A percentile compares a stretch with the other conserved stretches of the same genome.
Evolutionary conservation across 495 filamentous ascomycete genomes (phyloP).

Genomic region (Cairneyella variabilis): DNA sequence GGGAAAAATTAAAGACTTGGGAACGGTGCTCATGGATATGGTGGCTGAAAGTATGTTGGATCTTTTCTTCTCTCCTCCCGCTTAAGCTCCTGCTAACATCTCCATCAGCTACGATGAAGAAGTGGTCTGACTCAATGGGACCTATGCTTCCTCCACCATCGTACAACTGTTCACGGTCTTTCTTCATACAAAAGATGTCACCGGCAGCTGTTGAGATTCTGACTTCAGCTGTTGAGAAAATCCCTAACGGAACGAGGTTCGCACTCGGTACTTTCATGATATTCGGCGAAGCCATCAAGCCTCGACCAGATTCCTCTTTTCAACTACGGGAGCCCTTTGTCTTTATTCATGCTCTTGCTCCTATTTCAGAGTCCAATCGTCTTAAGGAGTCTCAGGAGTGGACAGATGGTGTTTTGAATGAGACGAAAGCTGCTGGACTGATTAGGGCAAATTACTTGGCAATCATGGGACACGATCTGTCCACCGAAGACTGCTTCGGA

Average conservation of each 20-base stretch:
- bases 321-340: neutral
- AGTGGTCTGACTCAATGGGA: neutral
- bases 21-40: neutral
- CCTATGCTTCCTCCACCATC: neutral
- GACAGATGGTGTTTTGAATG: neutral
- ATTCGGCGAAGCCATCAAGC: neutral
- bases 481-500: neutral
- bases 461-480: neutral
- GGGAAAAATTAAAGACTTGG: neutral
- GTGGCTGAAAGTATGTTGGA: neutral
- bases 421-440: neutral
- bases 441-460: neutral
- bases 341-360: neutral
- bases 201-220: neutral
- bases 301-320: neutral
- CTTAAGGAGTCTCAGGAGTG: neutral
- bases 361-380: neutral
- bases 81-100: neutral
- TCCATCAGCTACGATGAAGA: neutral
- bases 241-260: neutral
- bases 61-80: neutral
- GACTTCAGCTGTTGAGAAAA: neutral
- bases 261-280: neutral
- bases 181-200: neutral
- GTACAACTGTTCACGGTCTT: neutral